These are phyloP conservation scores for Thermothelomyces thermophilus DNA, from an alignment of 2,329 filamentous ascomycete species.

Conservation along the genomic window DNA sequence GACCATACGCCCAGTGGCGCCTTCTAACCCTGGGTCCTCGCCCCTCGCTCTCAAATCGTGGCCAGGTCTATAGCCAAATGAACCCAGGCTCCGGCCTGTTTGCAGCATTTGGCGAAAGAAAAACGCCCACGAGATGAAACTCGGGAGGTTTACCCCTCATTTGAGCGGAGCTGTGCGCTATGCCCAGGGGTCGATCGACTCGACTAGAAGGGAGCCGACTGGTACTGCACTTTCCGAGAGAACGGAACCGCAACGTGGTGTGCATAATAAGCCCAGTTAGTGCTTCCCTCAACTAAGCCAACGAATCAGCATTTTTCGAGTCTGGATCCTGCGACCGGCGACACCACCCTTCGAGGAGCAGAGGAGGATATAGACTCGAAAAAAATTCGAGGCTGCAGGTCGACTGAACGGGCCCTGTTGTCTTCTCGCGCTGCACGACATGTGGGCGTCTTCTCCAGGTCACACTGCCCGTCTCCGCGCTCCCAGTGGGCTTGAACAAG, in stretches of 20 bases:
- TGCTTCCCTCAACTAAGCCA: neutral
- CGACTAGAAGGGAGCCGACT: neutral
- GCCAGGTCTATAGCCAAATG: too few species aligned
- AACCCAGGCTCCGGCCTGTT: too few species aligned
- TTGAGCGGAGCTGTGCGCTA: neutral
- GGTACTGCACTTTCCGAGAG: conserved; percentile 1
- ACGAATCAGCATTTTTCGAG: conserved; percentile 12
- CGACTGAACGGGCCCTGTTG: conserved; percentile 18
- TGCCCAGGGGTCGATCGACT: neutral
- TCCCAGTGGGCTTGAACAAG: conserved; percentile 12
- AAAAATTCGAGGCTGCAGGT: conserved; percentile 20
- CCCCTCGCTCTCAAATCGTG: too few species aligned
- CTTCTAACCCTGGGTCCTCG: too few species aligned
- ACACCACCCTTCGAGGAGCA: neutral
- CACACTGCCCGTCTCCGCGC: conserved; percentile 5
- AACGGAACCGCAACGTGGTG: conserved; percentile 2
- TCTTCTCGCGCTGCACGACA: conserved; percentile 6
- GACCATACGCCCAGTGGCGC: too few species aligned
- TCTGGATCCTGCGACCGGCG: conserved; percentile 1
- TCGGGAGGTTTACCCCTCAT: neutral
- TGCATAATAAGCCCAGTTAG: neutral
- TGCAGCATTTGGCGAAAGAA: too few species aligned
- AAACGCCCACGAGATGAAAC: too few species aligned
- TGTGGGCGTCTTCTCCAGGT: conserved; percentile 8
- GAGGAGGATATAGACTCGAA: conserved; percentile 6